Conservation (phyloP, 352 stramenopile genomes). For the Globisporangium radiosum region DNA sequence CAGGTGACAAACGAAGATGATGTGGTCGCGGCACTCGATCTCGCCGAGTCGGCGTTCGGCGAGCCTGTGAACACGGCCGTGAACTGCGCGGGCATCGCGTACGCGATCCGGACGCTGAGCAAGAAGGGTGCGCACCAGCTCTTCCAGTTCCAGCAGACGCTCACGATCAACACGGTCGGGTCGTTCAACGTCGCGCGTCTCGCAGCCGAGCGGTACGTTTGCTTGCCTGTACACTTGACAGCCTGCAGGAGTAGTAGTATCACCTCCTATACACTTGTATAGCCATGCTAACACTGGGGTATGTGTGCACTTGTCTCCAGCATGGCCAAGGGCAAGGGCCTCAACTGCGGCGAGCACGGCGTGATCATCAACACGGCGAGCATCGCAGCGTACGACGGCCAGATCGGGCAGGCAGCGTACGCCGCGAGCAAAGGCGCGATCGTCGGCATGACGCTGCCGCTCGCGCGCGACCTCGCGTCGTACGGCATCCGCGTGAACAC, state of each 20-base stretch:
- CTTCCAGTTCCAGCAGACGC: constrained; percentile 91
- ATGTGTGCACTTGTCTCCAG: constrained; percentile 18
- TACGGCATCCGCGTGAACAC: constrained; percentile 96
- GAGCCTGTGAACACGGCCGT: constrained; percentile 91
- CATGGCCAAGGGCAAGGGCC: constrained; percentile 74
- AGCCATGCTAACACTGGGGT: background rate
- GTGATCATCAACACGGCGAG: constrained; percentile 99
- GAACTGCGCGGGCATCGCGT: constrained; percentile 94
- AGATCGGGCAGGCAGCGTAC: constrained; percentile 97
- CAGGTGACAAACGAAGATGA: constrained; percentile 91
- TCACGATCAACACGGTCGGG: constrained; percentile 95
- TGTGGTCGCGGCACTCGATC: constrained; percentile 84
- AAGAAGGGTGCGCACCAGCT: constrained; percentile 91
- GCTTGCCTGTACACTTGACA: background rate
- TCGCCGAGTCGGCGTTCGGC: constrained; percentile 89
- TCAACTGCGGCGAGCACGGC: constrained; percentile 85
- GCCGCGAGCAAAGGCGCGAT: constrained; percentile 95
- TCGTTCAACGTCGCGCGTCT: constrained; percentile 97
- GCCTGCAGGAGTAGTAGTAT: no score
- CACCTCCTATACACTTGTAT: constrained; percentile 1
- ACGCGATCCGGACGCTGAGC: constrained; percentile 89
- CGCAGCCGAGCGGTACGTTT: constrained; percentile 84
- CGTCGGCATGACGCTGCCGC: constrained; percentile 95
- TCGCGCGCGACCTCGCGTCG: constrained; percentile 92
- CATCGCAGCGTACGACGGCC: constrained; percentile 97